Evolutionary conservation across 352 stramenopile species (phyloP).

Genomic region (Ophiocytium majus): DNA sequence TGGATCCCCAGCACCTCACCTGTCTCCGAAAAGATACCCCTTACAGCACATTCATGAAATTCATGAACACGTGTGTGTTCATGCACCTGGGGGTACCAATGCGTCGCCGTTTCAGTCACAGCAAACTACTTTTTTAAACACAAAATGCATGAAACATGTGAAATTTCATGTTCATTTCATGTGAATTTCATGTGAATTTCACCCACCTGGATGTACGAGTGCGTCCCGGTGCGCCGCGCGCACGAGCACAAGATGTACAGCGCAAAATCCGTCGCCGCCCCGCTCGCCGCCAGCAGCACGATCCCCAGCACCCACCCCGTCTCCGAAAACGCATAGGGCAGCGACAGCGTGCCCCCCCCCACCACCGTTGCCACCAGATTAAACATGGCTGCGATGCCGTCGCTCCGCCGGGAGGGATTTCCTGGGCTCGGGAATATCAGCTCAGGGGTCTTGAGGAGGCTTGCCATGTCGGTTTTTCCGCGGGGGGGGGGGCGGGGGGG

Average conservation of each 20-base stretch:
- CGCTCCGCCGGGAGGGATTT: slow-evolving; percentile 46
- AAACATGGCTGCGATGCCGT: slow-evolving; percentile 58
- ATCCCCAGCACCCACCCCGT: slow-evolving; percentile 25
- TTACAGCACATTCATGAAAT: no score
- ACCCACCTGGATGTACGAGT: slow-evolving; percentile 78
- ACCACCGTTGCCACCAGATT: slow-evolving; percentile 64
- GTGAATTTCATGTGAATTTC: no score
- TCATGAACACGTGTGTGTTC: no score
- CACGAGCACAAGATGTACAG: slow-evolving; percentile 62
- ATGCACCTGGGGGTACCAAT: no score
- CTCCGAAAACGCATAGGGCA: slow-evolving; percentile 60
- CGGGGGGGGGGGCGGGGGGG: no score
- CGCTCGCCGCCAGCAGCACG: slow-evolving; percentile 30
- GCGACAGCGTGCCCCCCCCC: slow-evolving; percentile 61
- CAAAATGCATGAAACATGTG: no score
- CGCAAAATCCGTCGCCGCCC: slow-evolving; percentile 37
- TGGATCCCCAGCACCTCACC: slow-evolving; percentile 58
- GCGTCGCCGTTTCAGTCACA: no score
- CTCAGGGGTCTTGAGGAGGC: slow-evolving; percentile 17
- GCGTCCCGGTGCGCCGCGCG: slow-evolving; percentile 71
- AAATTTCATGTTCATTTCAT: no score
- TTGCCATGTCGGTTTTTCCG: neutral
- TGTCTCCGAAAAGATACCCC: neutral
- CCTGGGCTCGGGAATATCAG: slow-evolving; percentile 35
- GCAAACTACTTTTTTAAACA: no score